Evolutionary conservation across 2,329 filamentous ascomycete species (phyloP).

Genomic region (Mycogone perniciosa): DNA sequence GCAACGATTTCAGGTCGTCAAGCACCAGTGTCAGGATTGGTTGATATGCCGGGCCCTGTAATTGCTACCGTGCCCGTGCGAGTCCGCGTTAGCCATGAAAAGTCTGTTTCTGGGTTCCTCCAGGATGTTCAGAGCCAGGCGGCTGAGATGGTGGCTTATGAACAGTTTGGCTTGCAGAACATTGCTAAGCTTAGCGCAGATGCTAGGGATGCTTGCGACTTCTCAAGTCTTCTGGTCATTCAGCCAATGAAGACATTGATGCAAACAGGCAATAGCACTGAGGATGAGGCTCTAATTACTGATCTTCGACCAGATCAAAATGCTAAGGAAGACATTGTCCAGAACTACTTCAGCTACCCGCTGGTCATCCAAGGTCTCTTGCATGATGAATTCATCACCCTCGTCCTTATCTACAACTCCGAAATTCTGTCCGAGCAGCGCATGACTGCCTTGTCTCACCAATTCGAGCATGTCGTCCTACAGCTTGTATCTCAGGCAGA

Average conservation of each 20-base stretch:
- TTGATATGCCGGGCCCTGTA: constrained; percentile 6
- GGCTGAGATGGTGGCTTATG: constrained; percentile 11
- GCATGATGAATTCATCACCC: background rate
- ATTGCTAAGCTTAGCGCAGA: constrained; percentile 17
- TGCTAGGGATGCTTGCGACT: constrained; percentile 7
- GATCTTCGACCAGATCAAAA: background rate
- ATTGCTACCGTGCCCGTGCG: constrained; percentile 12
- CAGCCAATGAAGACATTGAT: background rate
- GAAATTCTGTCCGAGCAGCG: background rate
- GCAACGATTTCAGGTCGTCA: too few relatives aligned
- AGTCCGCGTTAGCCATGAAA: constrained; percentile 2
- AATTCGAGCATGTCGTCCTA: background rate
- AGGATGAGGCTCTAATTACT: background rate
- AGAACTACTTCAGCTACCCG: background rate
- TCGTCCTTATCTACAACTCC: background rate
- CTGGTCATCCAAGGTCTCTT: background rate
- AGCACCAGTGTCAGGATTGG: background rate
- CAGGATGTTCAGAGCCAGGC: constrained; percentile 17
- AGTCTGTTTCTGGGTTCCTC: constrained; percentile 9
- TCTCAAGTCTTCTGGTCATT: constrained; percentile 6
- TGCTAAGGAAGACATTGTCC: background rate
- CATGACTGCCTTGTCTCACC: background rate
- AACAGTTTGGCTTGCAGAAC: constrained; percentile 19
- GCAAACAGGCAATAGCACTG: background rate
- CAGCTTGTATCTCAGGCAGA: background rate